phyloP scores from a whole-genome alignment of 176 grass and related monocot species.

The Oryza australiensis region DNA sequence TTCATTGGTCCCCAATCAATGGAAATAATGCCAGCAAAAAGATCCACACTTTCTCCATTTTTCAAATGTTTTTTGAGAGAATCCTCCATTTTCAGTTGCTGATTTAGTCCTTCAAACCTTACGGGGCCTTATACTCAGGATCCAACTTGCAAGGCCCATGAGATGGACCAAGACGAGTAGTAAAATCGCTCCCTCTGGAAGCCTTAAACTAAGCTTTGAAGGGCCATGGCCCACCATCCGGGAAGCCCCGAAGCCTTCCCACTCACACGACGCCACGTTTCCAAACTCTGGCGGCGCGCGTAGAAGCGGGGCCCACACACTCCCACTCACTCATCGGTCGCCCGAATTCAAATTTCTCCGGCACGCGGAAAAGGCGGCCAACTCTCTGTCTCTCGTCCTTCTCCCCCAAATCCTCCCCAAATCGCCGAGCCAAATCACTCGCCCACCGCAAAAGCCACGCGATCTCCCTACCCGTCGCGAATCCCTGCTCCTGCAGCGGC shows the following conservation, averaged over 20 bases:
- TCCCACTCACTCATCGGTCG: neutral
- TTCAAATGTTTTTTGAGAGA: too few species aligned
- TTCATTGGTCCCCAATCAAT: neutral
- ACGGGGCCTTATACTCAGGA: too few species aligned
- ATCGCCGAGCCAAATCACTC: slow-evolving; percentile 30
- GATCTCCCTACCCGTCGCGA: neutral
- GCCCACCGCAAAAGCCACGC: neutral
- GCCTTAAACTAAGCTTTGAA: neutral
- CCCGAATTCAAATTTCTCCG: slow-evolving; percentile 23
- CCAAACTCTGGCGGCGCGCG: neutral
- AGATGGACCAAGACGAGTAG: too few species aligned
- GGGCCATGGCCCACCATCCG: neutral
- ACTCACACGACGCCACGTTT: neutral
- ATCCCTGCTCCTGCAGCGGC: neutral
- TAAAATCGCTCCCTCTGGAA: too few species aligned
- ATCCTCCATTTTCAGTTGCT: too few species aligned
- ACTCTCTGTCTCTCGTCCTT: neutral
- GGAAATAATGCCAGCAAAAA: neutral
- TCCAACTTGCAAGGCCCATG: too few species aligned
- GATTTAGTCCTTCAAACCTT: too few species aligned
- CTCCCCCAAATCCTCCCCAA: slow-evolving; percentile 4
- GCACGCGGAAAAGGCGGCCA: slow-evolving; percentile 14
- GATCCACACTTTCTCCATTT: too few species aligned
- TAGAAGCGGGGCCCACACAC: neutral
- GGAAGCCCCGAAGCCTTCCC: neutral